Conservation (phyloP, 2,329 filamentous ascomycete species). For the Fusarium subglutinans region DNA sequence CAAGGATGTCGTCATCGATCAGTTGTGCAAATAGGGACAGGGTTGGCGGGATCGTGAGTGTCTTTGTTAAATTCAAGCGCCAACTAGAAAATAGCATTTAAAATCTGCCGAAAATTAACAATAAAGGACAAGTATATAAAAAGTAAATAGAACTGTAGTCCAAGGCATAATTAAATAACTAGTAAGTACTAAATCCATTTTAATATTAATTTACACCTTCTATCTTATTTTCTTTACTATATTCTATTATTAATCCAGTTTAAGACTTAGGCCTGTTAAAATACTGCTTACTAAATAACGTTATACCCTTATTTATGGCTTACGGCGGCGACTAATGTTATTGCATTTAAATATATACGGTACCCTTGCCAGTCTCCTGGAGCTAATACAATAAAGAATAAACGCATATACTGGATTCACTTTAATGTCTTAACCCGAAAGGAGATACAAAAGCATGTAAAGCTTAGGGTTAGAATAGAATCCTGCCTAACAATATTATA, state of each 20-base stretch:
- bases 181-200: neutral
- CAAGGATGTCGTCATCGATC: too few species aligned
- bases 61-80: neutral
- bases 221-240: neutral
- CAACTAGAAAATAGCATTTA: neutral
- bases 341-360: too few species aligned
- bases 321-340: too few species aligned
- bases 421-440: too few species aligned
- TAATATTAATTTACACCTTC: neutral
- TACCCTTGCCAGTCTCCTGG: too few species aligned
- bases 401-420: too few species aligned
- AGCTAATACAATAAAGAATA: too few species aligned
- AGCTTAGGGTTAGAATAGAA: too few species aligned
- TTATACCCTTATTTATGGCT: too few species aligned
- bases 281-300: neutral
- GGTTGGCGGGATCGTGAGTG: neutral
- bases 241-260: neutral
- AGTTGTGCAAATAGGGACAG: neutral
- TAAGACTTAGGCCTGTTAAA: neutral
- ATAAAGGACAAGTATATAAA: neutral
- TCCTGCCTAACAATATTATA: too few species aligned
- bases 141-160: neutral
- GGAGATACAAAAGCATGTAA: too few species aligned
- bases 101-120: neutral
- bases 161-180: neutral